Conservation (phyloP, 1,284 basidiomycete genomes). For the Trametes polyzona region DNA sequence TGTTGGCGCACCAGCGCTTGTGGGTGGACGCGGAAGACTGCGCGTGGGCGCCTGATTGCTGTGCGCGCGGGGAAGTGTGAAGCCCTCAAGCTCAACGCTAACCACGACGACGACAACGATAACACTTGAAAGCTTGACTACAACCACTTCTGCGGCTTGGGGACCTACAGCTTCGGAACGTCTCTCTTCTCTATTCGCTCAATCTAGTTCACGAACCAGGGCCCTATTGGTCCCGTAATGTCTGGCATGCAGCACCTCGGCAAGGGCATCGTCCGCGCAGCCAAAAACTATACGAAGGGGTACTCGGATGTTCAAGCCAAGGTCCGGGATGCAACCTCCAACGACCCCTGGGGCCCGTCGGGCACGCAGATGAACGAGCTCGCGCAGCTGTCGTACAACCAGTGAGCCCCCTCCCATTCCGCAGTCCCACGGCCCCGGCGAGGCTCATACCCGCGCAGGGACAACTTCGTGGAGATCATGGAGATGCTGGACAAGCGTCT, state of each 20-base stretch:
- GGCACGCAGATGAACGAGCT: constrained; percentile 99
- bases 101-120: neutral
- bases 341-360: constrained; percentile 98
- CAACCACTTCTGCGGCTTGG: neutral
- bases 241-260: constrained; percentile 69
- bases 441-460: constrained; percentile 51
- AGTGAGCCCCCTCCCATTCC: constrained; percentile 61
- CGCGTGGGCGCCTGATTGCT: neutral
- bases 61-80: neutral
- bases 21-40: neutral
- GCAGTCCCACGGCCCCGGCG: neutral
- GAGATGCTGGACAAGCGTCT: constrained; percentile 99
- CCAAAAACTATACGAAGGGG: constrained; percentile 95
- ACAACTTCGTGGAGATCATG: constrained; percentile 99
- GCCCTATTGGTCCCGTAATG: constrained; percentile 24
- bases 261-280: constrained; percentile 82
- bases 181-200: neutral
- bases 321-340: constrained; percentile 98
- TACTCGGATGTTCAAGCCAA: constrained; percentile 96
- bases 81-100: neutral
- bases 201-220: neutral
- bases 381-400: constrained; percentile 96
- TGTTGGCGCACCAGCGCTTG: too few relatives aligned
- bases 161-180: neutral
- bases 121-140: neutral